phyloP scores from a whole-genome alignment of 2,329 filamentous ascomycete genomes.

The Leptographium lundbergii region DNA sequence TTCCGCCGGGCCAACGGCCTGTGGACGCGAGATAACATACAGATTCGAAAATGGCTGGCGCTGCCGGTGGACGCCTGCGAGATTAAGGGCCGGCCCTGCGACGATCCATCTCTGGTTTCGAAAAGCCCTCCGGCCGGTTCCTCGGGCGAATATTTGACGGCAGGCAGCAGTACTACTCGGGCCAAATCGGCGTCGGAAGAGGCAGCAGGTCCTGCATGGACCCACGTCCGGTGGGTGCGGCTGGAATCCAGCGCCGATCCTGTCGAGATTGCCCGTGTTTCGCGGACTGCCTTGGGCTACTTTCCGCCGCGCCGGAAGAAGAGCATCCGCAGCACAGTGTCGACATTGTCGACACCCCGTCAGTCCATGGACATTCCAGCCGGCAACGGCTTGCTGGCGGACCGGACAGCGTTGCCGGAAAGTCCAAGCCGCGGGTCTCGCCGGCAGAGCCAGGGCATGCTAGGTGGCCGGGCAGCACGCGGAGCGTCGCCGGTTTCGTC shows the following conservation, averaged over 20 bases:
- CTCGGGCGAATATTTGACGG: slow-evolving; percentile 13
- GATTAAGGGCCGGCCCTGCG: slow-evolving; percentile 60
- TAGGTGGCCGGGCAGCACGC: slow-evolving; percentile 22
- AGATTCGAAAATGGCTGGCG: slow-evolving; percentile 66
- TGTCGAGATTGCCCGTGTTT: slow-evolving; percentile 76
- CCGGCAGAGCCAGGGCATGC: slow-evolving; percentile 26
- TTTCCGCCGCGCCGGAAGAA: slow-evolving; percentile 87
- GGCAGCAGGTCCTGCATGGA: slow-evolving; percentile 58
- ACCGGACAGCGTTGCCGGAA: slow-evolving; percentile 16
- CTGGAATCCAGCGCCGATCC: slow-evolving; percentile 57
- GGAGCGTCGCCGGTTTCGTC: slow-evolving; percentile 16
- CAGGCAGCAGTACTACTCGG: background rate
- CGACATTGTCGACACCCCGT: slow-evolving; percentile 54
- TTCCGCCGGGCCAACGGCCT: slow-evolving; percentile 83
- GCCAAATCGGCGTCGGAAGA: background rate
- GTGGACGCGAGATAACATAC: slow-evolving; percentile 88
- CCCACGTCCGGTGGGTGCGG: slow-evolving; percentile 79
- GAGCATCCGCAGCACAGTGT: slow-evolving; percentile 50
- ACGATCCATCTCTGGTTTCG: slow-evolving; percentile 32
- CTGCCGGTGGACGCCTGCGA: slow-evolving; percentile 85
- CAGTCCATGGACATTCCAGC: slow-evolving; percentile 43
- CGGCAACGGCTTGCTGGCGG: slow-evolving; percentile 13
- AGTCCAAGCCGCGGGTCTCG: slow-evolving; percentile 25
- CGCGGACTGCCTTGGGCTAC: slow-evolving; percentile 70
- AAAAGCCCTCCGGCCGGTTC: slow-evolving; percentile 23